These are phyloP conservation scores for Endothia cerciana DNA, from an alignment of 2,329 filamentous ascomycete species.

Conservation along the genomic window DNA sequence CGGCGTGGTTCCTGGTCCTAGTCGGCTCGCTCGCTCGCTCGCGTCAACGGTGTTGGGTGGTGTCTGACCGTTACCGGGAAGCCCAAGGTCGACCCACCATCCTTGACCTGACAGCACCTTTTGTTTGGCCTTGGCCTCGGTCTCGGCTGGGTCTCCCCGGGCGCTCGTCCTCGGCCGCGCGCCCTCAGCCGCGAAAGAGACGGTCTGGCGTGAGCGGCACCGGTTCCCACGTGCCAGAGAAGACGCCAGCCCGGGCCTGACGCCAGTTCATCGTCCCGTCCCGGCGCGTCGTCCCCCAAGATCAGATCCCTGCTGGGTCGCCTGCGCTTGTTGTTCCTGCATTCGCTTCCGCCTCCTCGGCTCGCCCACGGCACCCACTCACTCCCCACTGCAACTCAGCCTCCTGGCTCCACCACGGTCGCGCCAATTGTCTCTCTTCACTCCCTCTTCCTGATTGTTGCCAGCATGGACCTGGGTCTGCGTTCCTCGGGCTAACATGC, in stretches of 20 bases:
- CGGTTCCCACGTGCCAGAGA: not conserved
- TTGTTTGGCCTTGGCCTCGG: too few relatives aligned
- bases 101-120: conserved; percentile 9
- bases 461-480: not conserved
- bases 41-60: conserved; percentile 1
- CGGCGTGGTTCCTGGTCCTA: not conserved
- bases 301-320: conserved; percentile 14
- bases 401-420: not conserved
- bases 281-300: conserved; percentile 18
- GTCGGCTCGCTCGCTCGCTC: not conserved
- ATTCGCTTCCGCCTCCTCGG: conserved; percentile 20
- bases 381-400: conserved; percentile 1
- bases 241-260: not conserved
- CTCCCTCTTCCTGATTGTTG: not conserved
- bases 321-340: conserved; percentile 18
- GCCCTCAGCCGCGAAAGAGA: too few relatives aligned
- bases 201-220: not conserved
- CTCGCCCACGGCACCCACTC: conserved; percentile 9
- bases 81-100: not conserved
- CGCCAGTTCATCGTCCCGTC: conserved; percentile 23
- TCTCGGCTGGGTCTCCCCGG: not conserved
- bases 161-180: too few relatives aligned
- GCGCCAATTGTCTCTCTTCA: not conserved
- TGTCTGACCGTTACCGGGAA: not conserved
- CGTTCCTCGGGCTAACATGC: conserved; percentile 8